A percentile compares a stretch with the other conserved stretches of the same genome.
phyloP scores from a whole-genome alignment of 176 grass and related monocot species.

The Eragrostis curvula region DNA sequence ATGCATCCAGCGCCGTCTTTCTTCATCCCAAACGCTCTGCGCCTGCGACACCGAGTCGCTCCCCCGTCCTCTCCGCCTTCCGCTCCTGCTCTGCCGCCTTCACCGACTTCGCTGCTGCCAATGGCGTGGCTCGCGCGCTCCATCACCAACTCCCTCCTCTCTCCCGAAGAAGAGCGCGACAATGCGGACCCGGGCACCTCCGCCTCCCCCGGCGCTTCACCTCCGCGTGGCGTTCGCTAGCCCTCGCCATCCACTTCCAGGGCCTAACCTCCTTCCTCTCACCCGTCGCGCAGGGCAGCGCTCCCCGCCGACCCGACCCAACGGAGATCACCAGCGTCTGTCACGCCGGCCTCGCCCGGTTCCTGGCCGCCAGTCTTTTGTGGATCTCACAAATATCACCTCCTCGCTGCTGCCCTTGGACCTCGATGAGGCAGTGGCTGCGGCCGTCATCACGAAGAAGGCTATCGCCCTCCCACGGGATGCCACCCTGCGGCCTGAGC shows the following conservation, averaged over 20 bases:
- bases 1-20: too few relatives aligned
- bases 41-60: too few relatives aligned
- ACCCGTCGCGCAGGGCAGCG: slow-evolving; percentile 1
- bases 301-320: slow-evolving; percentile 35
- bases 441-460: slow-evolving; percentile 62
- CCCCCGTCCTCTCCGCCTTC: background rate
- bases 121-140: slow-evolving; percentile 96
- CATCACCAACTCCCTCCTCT: slow-evolving; percentile 62
- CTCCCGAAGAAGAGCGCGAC: slow-evolving; percentile 17
- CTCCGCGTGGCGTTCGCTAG: slow-evolving; percentile 72
- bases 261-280: slow-evolving; percentile 81
- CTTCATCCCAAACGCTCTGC: too few relatives aligned
- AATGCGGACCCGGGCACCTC: background rate
- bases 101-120: slow-evolving; percentile 27
- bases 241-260: slow-evolving; percentile 69
- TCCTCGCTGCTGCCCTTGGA: slow-evolving; percentile 73
- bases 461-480: slow-evolving; percentile 76
- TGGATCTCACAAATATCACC: slow-evolving; percentile 82
- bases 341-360: slow-evolving; percentile 75
- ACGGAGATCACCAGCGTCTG: slow-evolving; percentile 74
- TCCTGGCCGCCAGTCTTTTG: slow-evolving; percentile 74
- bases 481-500: slow-evolving; percentile 78
- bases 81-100: background rate
- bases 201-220: background rate
- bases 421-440: slow-evolving; percentile 30